Percentiles rank a stretch among this genome's conserved stretches.
These are phyloP conservation scores for Brassica napus DNA, from an alignment of 345 rosid genomes.

Conservation along the genomic window Da-Ae NC_063442.1:35014501-35015000, in stretches of 20 bases:
- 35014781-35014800: neutral
- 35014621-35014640: neutral
- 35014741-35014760: too few species aligned
- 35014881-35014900: too few species aligned
- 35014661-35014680: neutral
- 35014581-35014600: slow-evolving; percentile 24
- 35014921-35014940: neutral
- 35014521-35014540: slow-evolving; percentile 89
- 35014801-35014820: neutral
- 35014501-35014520: slow-evolving; percentile 94
- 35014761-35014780: neutral
- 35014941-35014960: neutral
- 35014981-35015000: neutral
- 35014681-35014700: neutral
- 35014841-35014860: too few species aligned
- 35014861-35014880: too few species aligned
- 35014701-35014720: slow-evolving; percentile 9
- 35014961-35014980: neutral
- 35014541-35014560: slow-evolving; percentile 75
- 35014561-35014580: slow-evolving; percentile 49
- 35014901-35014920: neutral
- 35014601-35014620: neutral
- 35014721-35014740: too few species aligned
- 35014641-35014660: slow-evolving; percentile 11
- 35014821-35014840: too few species aligned